Conservation (phyloP, 768 basidiomycete species). For the Lentinula detonsa region DNA sequence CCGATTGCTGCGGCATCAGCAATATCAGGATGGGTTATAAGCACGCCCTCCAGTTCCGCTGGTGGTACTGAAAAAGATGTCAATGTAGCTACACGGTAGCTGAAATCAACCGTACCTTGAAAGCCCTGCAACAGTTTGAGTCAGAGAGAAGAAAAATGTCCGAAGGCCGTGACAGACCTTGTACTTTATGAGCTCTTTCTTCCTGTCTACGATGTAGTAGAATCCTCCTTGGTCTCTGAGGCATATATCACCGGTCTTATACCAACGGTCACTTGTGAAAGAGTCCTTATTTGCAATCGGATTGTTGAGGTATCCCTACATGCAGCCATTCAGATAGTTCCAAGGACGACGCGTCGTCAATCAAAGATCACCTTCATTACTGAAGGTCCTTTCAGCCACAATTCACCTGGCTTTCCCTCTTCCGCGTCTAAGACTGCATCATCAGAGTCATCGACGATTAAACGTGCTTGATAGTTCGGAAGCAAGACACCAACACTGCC, state of each 20-base stretch:
- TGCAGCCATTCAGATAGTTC: neutral
- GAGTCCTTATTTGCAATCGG: conserved; percentile 58
- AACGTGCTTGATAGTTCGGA: conserved; percentile 68
- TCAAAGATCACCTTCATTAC: conserved; percentile 55
- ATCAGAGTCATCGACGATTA: conserved; percentile 60
- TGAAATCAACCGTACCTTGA: neutral
- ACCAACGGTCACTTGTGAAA: conserved; percentile 74
- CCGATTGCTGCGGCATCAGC: conserved; percentile 83
- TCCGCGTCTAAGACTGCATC: conserved; percentile 44
- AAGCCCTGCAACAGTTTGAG: neutral
- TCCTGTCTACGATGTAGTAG: conserved; percentile 68
- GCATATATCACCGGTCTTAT: conserved; percentile 86
- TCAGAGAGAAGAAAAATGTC: neutral
- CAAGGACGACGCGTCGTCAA: conserved; percentile 22
- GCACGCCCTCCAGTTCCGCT: conserved; percentile 75
- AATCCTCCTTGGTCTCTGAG: conserved; percentile 62
- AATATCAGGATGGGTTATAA: conserved; percentile 69
- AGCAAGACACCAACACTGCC: conserved; percentile 67
- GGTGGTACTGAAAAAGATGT: conserved; percentile 50
- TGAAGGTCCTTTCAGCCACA: conserved; percentile 75
- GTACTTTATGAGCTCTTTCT: conserved; percentile 75
- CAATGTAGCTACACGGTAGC: neutral
- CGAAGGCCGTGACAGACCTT: conserved; percentile 29
- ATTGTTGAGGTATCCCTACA: conserved; percentile 70
- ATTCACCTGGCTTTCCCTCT: conserved; percentile 62